phyloP scores from a whole-genome alignment of 2,329 filamentous ascomycete species.

The Botrytis pseudocinerea region DNA sequence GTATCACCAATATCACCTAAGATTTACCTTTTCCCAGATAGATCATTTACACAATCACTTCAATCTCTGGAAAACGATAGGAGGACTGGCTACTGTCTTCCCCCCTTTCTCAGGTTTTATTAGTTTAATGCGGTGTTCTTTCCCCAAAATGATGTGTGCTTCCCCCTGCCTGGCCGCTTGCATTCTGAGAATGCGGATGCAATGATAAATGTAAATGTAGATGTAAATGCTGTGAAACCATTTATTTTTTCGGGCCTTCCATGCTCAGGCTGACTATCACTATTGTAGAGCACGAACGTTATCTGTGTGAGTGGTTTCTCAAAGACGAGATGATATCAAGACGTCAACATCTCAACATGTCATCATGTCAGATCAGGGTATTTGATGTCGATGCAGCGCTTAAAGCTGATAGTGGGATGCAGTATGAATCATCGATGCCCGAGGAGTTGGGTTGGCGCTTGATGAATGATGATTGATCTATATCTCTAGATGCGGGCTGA shows the following conservation, averaged over 20 bases:
- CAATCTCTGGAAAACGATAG: background rate
- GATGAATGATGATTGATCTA: background rate
- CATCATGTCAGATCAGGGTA: background rate
- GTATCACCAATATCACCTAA: conserved; percentile 11
- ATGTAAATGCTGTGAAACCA: conserved; percentile 8
- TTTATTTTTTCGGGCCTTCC: conserved; percentile 7
- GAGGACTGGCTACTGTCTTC: no score
- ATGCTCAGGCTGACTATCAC: conserved; percentile 3
- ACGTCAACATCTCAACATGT: background rate
- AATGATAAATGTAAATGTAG: background rate
- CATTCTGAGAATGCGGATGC: background rate
- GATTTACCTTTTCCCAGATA: background rate
- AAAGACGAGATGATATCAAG: background rate
- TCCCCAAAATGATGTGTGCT: background rate
- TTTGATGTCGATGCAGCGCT: conserved; percentile 4
- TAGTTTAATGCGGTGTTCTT: background rate
- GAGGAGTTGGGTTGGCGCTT: conserved; percentile 5
- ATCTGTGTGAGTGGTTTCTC: background rate
- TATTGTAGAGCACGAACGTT: background rate
- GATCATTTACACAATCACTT: background rate
- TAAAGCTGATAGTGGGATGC: background rate
- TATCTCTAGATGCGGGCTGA: background rate
- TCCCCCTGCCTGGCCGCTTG: conserved; percentile 3
- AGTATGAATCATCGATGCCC: conserved; percentile 2
- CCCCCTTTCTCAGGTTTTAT: background rate